Percentiles rank a stretch among this genome's conserved stretches.
phyloP scores from a whole-genome alignment of 345 rosid genomes.

The Trapa incisa region DNA sequence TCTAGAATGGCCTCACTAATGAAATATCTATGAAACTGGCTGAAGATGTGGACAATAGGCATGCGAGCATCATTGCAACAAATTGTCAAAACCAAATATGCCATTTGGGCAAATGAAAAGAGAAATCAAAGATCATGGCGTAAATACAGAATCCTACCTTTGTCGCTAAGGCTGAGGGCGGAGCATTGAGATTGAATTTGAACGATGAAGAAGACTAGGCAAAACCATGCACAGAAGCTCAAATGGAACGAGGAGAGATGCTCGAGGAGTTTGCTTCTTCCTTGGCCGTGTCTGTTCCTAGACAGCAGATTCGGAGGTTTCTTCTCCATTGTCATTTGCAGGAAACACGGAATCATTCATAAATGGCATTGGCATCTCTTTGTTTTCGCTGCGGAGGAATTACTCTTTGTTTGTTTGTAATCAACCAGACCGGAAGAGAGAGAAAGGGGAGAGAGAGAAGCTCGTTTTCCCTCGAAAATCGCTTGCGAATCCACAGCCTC shows the following conservation, averaged over 20 bases:
- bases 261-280: constrained; percentile 10
- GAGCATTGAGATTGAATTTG: constrained; percentile 29
- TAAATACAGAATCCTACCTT: constrained; percentile 24
- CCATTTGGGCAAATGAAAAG: background rate
- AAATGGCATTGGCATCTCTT: background rate
- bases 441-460: too few relatives aligned
- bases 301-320: background rate
- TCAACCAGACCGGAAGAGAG: too few relatives aligned
- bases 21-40: background rate
- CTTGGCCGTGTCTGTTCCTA: background rate
- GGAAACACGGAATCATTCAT: background rate
- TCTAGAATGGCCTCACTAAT: background rate
- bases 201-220: constrained; percentile 35
- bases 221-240: constrained; percentile 46
- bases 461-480: too few relatives aligned
- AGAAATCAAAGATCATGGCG: background rate
- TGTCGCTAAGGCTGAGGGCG: constrained; percentile 48
- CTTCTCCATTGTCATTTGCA: background rate
- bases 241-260: constrained; percentile 50
- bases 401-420: background rate
- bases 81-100: background rate
- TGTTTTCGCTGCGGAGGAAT: background rate
- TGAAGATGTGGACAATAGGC: background rate
- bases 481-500: too few relatives aligned
- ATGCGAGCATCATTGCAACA: background rate